phyloP scores from a whole-genome alignment of 2,329 filamentous ascomycete genomes.

The Alternaria rosae region DNA sequence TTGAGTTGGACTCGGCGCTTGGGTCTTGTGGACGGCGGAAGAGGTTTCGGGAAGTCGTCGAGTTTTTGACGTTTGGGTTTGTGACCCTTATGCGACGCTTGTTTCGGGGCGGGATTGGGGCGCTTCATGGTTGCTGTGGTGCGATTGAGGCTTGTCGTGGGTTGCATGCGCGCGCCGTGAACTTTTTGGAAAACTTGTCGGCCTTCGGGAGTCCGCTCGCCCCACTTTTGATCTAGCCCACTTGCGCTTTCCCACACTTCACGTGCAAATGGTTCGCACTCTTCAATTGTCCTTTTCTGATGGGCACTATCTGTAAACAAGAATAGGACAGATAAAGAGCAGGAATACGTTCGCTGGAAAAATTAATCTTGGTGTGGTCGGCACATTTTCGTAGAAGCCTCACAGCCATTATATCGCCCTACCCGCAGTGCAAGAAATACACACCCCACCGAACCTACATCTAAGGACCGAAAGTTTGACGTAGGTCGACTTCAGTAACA shows the following conservation, averaged over 20 bases:
- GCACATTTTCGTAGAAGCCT: background rate
- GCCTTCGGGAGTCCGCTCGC: conserved; percentile 33
- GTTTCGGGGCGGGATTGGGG: conserved; percentile 49
- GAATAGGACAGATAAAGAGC: background rate
- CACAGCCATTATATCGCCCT: background rate
- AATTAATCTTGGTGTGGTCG: background rate
- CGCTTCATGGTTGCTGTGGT: conserved; percentile 45
- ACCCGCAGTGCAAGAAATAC: background rate
- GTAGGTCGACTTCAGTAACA: no score
- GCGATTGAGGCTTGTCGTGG: conserved; percentile 6
- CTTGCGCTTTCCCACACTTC: conserved; percentile 34
- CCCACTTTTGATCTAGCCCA: conserved; percentile 24
- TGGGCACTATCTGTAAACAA: no score
- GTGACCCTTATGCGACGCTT: conserved; percentile 48
- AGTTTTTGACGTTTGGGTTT: conserved; percentile 49
- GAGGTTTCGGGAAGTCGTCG: conserved; percentile 24
- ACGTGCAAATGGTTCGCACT: conserved; percentile 26
- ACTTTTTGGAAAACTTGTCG: conserved; percentile 31
- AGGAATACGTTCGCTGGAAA: background rate
- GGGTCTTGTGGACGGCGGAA: conserved; percentile 20
- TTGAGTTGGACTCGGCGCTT: conserved; percentile 54
- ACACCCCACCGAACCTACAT: background rate
- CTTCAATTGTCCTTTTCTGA: background rate
- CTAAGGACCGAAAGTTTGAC: background rate
- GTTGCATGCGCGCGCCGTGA: conserved; percentile 12